A percentile compares a stretch with the other conserved stretches of the same genome.
These are phyloP conservation scores for Reticulascus tulasneorum DNA, from an alignment of 2,329 filamentous ascomycete species.

Conservation along the genomic window DNA sequence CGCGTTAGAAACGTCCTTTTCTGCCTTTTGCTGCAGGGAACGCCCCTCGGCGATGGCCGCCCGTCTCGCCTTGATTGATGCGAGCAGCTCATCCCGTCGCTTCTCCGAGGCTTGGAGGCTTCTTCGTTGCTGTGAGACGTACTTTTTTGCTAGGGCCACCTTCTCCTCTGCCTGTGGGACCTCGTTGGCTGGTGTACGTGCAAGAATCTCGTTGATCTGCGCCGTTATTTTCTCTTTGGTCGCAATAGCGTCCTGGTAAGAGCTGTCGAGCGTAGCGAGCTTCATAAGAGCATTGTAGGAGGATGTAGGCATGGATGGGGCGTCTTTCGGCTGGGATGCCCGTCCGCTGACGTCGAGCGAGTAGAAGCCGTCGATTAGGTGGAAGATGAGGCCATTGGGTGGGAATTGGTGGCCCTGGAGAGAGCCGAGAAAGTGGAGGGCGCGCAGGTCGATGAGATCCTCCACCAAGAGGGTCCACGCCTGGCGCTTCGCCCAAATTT, in stretches of 20 bases:
- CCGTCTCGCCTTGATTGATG: slow-evolving; percentile 61
- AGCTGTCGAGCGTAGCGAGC: slow-evolving; percentile 81
- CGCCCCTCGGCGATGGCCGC: slow-evolving; percentile 65
- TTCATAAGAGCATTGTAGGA: slow-evolving; percentile 88
- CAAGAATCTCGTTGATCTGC: slow-evolving; percentile 67
- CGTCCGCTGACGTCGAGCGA: slow-evolving; percentile 64
- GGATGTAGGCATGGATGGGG: slow-evolving; percentile 57
- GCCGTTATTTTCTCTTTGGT: slow-evolving; percentile 69
- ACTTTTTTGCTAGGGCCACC: slow-evolving; percentile 43
- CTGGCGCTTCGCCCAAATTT: slow-evolving; percentile 67
- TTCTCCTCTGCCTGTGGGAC: slow-evolving; percentile 47
- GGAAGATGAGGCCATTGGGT: slow-evolving; percentile 77
- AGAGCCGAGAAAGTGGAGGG: slow-evolving; percentile 73
- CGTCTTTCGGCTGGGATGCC: slow-evolving; percentile 48
- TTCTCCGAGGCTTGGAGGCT: slow-evolving; percentile 58
- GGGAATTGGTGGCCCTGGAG: slow-evolving; percentile 70
- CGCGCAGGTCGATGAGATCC: slow-evolving; percentile 65
- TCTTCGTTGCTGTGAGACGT: slow-evolving; percentile 61
- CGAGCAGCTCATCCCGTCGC: slow-evolving; percentile 62
- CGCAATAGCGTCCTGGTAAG: slow-evolving; percentile 81
- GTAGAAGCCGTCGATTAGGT: slow-evolving; percentile 83
- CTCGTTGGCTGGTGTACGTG: slow-evolving; percentile 34
- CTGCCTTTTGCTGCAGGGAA: slow-evolving; percentile 53
- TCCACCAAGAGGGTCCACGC: slow-evolving; percentile 65
- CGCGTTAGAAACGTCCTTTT: slow-evolving; percentile 59